Base-by-base conservation (phyloP, 148 eudicot genomes). In the Pharnaceum exiguum region DNA sequence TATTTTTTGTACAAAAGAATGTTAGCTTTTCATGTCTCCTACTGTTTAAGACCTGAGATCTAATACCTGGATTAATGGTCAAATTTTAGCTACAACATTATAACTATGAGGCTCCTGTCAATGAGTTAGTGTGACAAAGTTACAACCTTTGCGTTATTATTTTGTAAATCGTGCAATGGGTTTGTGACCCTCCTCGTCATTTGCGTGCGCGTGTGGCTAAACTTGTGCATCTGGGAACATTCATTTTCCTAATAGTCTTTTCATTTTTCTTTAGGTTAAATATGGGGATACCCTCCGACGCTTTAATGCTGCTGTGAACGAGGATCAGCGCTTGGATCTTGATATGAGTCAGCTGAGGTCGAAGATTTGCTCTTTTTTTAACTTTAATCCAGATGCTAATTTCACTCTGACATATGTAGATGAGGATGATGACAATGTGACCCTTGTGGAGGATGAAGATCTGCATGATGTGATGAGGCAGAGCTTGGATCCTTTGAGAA, bases 391-490 rank as follows among this genome's bases (percentile, higher is more conserved):
- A 22, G 79, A 74, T 57, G 62, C 72, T 27, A 76, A 71, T 31
- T 63, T 94, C 15, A 42, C 53, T 7, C 70, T 94, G 32, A 89
- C 95, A 9, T 94, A 94, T 46, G 18, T 67, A 55, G 99, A 94
- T 68, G 99, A 94, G 71, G 99, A 94, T 59, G 60, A 59, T 42
- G 99, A 94, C 72, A 35, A 65, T 12, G 89, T 94, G 21, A 70
- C 91, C 16, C 87, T 94, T 47, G 95, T 48, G 13, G 89, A 89
- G 25, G 87, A 94, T 27, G 89, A 86, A 40, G 99, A 94, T 67
- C 75, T 94, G 23, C 63, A 33, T 49, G 99, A 94, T 79, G 80
- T 80, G 8, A 66, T 84, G 59, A 77, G 49, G 24, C 99, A 94
- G 67, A 78, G 63, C 31, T 64, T 89, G 48, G 69, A 94, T 72